These are phyloP conservation scores for Coniochaeta sp. DNA, from an alignment of 2,329 filamentous ascomycete genomes.

Conservation along the genomic window DNA sequence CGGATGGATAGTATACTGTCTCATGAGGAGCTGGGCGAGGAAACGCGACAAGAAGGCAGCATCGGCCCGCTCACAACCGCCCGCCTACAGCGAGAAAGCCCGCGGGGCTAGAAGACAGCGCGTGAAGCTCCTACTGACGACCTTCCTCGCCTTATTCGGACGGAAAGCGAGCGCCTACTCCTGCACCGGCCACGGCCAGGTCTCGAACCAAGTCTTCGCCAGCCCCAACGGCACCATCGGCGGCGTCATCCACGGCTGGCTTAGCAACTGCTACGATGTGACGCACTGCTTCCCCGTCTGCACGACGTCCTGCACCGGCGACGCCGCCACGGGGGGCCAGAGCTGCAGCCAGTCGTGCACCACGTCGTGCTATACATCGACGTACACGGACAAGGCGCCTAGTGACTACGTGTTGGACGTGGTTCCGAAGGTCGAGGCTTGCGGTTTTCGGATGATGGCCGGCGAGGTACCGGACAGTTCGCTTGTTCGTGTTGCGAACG, in stretches of 20 bases:
- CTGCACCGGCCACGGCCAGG: slow-evolving; percentile 6
- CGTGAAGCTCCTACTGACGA: neutral
- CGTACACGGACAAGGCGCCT: slow-evolving; percentile 1
- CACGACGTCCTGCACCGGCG: slow-evolving; percentile 4
- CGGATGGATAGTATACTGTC: slow-evolving; percentile 5
- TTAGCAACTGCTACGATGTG: slow-evolving; percentile 10
- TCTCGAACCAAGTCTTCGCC: slow-evolving; percentile 10
- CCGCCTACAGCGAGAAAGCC: neutral
- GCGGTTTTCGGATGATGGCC: slow-evolving; percentile 10
- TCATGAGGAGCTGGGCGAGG: slow-evolving; percentile 7
- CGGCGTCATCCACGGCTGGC: slow-evolving; percentile 13
- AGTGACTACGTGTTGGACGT: slow-evolving; percentile 8
- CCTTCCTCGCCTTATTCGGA: neutral
- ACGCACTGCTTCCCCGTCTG: slow-evolving; percentile 1
- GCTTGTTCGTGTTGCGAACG: slow-evolving; percentile 8
- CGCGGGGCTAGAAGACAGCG: neutral
- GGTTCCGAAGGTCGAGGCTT: slow-evolving; percentile 5
- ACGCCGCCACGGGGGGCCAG: too few species aligned
- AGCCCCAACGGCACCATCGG: slow-evolving; percentile 5
- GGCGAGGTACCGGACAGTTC: neutral
- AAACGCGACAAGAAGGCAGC: neutral
- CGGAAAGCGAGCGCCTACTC: slow-evolving; percentile 7
- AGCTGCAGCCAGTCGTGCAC: slow-evolving; percentile 8
- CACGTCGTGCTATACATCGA: slow-evolving; percentile 5
- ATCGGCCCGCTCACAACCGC: neutral